Conservation (phyloP, 1,284 basidiomycete genomes). For the Puccinia horiana region DNA sequence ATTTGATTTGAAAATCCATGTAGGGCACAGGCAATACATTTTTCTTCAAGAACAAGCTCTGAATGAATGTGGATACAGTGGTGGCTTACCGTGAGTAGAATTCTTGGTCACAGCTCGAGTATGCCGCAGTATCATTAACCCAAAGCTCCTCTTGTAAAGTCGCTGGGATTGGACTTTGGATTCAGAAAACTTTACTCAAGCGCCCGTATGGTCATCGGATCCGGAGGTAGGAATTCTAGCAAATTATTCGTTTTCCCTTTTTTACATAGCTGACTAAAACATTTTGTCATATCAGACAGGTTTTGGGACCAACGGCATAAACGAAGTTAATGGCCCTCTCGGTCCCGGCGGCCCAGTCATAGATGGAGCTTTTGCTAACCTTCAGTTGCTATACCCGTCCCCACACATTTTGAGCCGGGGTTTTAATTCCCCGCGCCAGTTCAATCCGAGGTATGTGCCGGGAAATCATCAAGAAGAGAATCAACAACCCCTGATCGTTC, state of each 20-base stretch:
- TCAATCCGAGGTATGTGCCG: slow-evolving; percentile 15
- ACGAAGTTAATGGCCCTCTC: background rate
- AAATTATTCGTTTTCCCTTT: too few relatives aligned
- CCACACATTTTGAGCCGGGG: slow-evolving; percentile 25
- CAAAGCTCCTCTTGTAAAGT: background rate
- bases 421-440: slow-evolving; percentile 22
- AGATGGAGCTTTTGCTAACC: slow-evolving; percentile 43
- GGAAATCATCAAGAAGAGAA: too few relatives aligned
- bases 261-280: background rate
- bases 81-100: slow-evolving; percentile 32
- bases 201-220: slow-evolving; percentile 41
- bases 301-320: slow-evolving; percentile 23
- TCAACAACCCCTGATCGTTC: background rate
- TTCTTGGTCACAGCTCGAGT: background rate
- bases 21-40: slow-evolving; percentile 47
- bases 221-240: slow-evolving; percentile 17
- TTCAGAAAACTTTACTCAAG: slow-evolving; percentile 8
- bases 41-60: slow-evolving; percentile 39
- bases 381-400: slow-evolving; percentile 28
- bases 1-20: too few relatives aligned
- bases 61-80: slow-evolving; percentile 30
- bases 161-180: slow-evolving; percentile 45
- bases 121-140: background rate
- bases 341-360: slow-evolving; percentile 11
- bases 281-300: background rate